Evolutionary conservation across 768 basidiomycete species (phyloP), one percentile per base, ranked within the genome.

Genomic region (Suillus ampliporus): DNA sequence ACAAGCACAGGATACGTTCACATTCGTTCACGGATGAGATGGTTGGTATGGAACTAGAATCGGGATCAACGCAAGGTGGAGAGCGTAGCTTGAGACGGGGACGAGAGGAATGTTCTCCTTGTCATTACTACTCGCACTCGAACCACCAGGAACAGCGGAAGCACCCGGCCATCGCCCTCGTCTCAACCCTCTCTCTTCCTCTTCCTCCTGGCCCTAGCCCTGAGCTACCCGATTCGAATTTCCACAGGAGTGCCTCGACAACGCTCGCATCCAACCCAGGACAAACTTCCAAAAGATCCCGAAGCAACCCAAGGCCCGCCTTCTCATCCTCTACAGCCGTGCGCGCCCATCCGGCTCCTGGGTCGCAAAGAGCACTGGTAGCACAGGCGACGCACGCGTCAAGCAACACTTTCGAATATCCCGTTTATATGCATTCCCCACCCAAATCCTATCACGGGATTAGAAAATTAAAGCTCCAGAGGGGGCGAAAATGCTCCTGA

Each of bases 361-460:
- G 84, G 59, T 85, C 81, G 68, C 81, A 80, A 58, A 90, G 79
- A 60, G 83, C 84, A 9, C 86, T 83, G 69, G 89, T 84, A 9
- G 87, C 87, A 65, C 87, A 88, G 15, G 86, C 79, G 21, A 90
- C 82, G 5, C 85, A 82, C 0, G 92, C 86, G 65, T 90, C 89
- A 67, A 89, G 85, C 21, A 93, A 73, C 15, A 85, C 78, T 63
- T 87, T 82, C 17, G 35, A 54, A 23, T 54, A 54, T n/a, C 53
- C 53, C 53, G 17, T 38, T 11, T 54, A 37, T 10, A 54, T n/a
- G n/a, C n/a, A n/a, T 37, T 54, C 37, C 35, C 37, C 37, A 37
- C 15, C 15, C 5, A 26, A 54, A 54, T 38, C 53, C 53, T 54
- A 38, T 38, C 15, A 23, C 17, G 1, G 17, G 6, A 38, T 54